Evolutionary conservation across 2,329 filamentous ascomycete species (phyloP).

Genomic region (Alternaria sp.): DNA sequence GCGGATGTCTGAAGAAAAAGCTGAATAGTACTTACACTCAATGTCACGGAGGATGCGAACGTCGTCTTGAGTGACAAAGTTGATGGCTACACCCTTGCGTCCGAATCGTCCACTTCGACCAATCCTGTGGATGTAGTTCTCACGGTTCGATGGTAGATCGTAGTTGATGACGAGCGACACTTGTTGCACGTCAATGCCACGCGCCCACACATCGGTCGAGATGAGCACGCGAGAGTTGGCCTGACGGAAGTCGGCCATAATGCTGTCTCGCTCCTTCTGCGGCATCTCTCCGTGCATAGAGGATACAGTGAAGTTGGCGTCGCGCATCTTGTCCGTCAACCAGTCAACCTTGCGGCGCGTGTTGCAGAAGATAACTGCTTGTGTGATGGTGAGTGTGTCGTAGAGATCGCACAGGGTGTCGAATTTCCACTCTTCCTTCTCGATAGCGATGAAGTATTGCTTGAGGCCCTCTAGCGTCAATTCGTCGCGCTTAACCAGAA

Average conservation of each 20-base stretch:
- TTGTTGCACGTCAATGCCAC: conserved; percentile 98
- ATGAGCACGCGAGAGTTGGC: conserved; percentile 96
- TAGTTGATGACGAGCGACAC: conserved; percentile 99
- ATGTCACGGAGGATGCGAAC: conserved; percentile 97
- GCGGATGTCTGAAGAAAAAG: conserved; percentile 13
- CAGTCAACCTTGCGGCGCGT: conserved; percentile 98
- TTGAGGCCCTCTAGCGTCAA: conserved; percentile 96
- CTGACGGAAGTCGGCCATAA: conserved; percentile 99
- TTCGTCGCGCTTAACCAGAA: conserved; percentile 98
- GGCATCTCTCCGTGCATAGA: conserved; percentile 99
- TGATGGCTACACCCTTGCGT: conserved; percentile 98
- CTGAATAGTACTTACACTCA: conserved; percentile 68
- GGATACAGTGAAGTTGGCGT: conserved; percentile 97
- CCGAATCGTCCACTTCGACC: conserved; percentile 95
- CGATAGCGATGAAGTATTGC: conserved; percentile 98
- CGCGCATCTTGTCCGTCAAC: conserved; percentile 99
- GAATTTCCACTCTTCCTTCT: conserved; percentile 99
- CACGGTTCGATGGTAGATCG: conserved; percentile 95
- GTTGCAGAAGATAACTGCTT: conserved; percentile 99
- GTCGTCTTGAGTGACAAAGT: conserved; percentile 98
- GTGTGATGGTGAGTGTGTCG: conserved; percentile 97
- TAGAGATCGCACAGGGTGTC: conserved; percentile 98
- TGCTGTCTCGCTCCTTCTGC: conserved; percentile 96
- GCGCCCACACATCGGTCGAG: conserved; percentile 96
- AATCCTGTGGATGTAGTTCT: conserved; percentile 99